A percentile compares a stretch with the other conserved stretches of the same genome.
Conservation (phyloP, 164 flowering plant species). For the Pachysandra terminalis region DNA sequence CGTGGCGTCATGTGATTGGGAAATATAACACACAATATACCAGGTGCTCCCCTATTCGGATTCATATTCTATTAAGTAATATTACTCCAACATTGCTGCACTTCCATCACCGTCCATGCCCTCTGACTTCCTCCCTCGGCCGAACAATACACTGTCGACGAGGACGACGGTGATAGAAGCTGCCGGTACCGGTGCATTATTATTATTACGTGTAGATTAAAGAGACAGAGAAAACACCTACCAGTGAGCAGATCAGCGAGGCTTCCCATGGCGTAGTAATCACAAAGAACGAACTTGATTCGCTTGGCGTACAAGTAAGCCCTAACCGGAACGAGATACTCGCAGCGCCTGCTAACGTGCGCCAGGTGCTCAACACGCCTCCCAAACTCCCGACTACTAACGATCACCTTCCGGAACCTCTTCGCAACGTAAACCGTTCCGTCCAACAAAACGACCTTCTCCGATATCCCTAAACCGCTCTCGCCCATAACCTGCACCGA, state of each 20-base stretch:
- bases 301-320: slow-evolving; percentile 50
- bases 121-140: too few species aligned
- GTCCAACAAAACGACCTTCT: slow-evolving; percentile 40
- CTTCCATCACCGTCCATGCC: too few species aligned
- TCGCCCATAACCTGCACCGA: slow-evolving; percentile 52
- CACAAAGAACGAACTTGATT: slow-evolving; percentile 41
- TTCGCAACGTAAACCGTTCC: slow-evolving; percentile 32
- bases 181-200: too few species aligned
- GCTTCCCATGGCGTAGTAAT: slow-evolving; percentile 57
- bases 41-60: too few species aligned
- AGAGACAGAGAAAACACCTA: too few species aligned
- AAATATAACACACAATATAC: too few species aligned
- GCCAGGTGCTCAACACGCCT: slow-evolving; percentile 36
- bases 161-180: too few species aligned
- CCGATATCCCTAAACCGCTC: slow-evolving; percentile 43
- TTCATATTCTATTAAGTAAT: too few species aligned
- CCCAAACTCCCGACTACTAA: slow-evolving; percentile 33
- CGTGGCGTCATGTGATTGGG: too few species aligned
- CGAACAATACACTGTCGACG: too few species aligned
- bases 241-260: slow-evolving; percentile 53
- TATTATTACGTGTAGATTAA: too few species aligned
- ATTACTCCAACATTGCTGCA: too few species aligned
- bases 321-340: slow-evolving; percentile 32
- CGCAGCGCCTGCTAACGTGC: slow-evolving; percentile 20
- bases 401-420: slow-evolving; percentile 34